Percentiles rank a stretch among this genome's conserved stretches.
These are phyloP conservation scores for Vitis labrusca DNA, from an alignment of 164 flowering plant species.

Conservation along the genomic window DNA sequence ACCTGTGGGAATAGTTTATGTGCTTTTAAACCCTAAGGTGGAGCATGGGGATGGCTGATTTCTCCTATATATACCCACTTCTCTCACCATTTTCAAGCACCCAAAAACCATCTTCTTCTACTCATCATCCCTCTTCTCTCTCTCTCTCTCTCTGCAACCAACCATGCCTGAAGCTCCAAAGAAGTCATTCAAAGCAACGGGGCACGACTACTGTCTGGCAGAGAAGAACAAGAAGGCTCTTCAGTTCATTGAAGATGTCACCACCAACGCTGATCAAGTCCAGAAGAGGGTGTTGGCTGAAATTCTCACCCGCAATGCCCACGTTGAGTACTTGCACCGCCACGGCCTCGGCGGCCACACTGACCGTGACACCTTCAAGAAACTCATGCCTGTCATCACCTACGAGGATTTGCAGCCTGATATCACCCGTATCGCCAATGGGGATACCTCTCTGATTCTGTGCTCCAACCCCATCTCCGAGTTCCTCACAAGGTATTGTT, in stretches of 20 bases:
- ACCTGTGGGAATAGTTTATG: constrained; percentile 3
- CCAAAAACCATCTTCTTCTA: not conserved
- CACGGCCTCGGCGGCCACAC: constrained; percentile 60
- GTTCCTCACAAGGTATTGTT: constrained; percentile 65
- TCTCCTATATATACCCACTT: constrained; percentile 38
- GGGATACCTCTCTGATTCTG: constrained; percentile 72
- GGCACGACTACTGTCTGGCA: constrained; percentile 6
- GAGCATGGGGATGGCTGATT: constrained; percentile 15
- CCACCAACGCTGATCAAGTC: constrained; percentile 58
- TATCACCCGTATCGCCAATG: constrained; percentile 73
- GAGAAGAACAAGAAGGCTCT: constrained; percentile 60
- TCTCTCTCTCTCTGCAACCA: not conserved
- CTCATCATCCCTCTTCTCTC: not conserved
- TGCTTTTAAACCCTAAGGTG: constrained; percentile 15
- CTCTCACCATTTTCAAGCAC: constrained; percentile 12
- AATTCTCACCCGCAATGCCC: constrained; percentile 65
- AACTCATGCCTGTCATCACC: constrained; percentile 63
- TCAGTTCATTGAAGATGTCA: constrained; percentile 78
- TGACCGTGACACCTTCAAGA: constrained; percentile 78
- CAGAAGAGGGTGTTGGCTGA: constrained; percentile 64
- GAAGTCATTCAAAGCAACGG: constrained; percentile 3
- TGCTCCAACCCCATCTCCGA: constrained; percentile 78
- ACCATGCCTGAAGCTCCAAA: constrained; percentile 87
- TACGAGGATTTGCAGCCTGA: constrained; percentile 76
- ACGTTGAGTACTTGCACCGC: constrained; percentile 69